These are phyloP conservation scores for Hymenoscyphus fructigenus DNA, from an alignment of 2,329 filamentous ascomycete genomes.

Conservation along the genomic window DNA sequence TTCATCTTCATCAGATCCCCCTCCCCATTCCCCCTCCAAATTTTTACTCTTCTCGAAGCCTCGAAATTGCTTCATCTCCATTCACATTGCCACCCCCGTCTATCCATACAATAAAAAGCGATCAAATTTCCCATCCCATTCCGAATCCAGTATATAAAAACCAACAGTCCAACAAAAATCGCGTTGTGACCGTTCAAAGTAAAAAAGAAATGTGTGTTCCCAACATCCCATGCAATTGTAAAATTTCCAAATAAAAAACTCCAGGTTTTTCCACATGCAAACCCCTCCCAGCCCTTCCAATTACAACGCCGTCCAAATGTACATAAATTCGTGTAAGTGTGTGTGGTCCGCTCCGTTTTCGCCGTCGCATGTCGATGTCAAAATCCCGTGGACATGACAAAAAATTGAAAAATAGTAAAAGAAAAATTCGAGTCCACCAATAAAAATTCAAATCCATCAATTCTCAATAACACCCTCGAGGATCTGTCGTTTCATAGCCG, in stretches of 20 bases:
- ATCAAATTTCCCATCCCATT: neutral
- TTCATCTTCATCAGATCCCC: neutral
- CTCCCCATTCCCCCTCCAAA: neutral
- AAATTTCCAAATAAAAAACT: too few relatives aligned
- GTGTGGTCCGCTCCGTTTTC: neutral
- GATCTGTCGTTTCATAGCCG: conserved; percentile 59
- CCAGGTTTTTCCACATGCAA: too few relatives aligned
- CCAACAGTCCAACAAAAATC: neutral
- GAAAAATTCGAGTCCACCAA: too few relatives aligned
- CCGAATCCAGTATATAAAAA: neutral
- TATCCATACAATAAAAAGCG: neutral
- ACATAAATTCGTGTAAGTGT: neutral
- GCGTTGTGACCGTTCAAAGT: neutral
- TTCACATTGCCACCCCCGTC: neutral
- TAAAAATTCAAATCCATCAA: neutral
- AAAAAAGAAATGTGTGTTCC: neutral
- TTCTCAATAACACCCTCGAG: conserved; percentile 26
- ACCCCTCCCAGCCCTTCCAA: too few relatives aligned
- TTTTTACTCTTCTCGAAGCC: neutral
- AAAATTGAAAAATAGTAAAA: neutral
- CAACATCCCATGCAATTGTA: too few relatives aligned
- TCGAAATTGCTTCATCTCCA: neutral
- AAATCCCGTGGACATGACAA: neutral
- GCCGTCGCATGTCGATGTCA: neutral
- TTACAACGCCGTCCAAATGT: neutral